Base-by-base conservation (phyloP, 306 rosid genomes). In the Cicer pinnatifidum region DNA sequence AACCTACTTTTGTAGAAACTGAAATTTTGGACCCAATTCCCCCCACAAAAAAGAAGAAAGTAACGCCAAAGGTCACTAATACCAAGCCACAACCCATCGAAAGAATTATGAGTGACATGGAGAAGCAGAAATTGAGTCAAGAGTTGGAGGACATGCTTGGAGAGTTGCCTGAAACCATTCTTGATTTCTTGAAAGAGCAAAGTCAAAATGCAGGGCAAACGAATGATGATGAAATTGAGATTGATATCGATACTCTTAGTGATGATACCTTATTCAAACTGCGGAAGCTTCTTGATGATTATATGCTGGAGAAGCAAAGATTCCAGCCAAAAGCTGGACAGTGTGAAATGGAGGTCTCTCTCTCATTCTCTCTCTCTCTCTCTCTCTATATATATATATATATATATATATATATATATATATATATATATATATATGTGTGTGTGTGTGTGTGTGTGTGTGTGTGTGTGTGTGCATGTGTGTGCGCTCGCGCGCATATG, bases 141-240 rank as follows among this genome's bases (percentile, higher is more conserved):
- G 94, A 93, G 74, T 85, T 93, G 87, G 96, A 93, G 81, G 80
- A 82, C 7, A 52, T 86, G 83, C 78, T 85, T 65, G 86, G 63
- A 64, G 98, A 93, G 65, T 74, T 91, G 85, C 98, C 98, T 67
- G 91, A 89, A 64, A 75, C 75, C 57, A 85, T 93, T 70, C 23
- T 91, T 71, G 87, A 86, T 72, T 93, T 93, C 83, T 71, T 93
- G 76, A 88, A 84, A 81, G 94, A 80, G 82, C 93, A 89, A 35
- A 87, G 86, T 69, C 28, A 39, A 11, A 63, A 75, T 82, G 84
- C 69, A 5, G 89, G 81, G 72, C 89, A 84, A 71, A 73, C 86
- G n/a, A 75, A 64, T 5, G 98, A 86, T 48, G 96, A 93, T 35
- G 98, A 93, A 84, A 87, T 93, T 83, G 98, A 89, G 87, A 87